Conservation (phyloP, 2,329 filamentous ascomycete species). For the Phaeosphaeriaceae sp. region DNA sequence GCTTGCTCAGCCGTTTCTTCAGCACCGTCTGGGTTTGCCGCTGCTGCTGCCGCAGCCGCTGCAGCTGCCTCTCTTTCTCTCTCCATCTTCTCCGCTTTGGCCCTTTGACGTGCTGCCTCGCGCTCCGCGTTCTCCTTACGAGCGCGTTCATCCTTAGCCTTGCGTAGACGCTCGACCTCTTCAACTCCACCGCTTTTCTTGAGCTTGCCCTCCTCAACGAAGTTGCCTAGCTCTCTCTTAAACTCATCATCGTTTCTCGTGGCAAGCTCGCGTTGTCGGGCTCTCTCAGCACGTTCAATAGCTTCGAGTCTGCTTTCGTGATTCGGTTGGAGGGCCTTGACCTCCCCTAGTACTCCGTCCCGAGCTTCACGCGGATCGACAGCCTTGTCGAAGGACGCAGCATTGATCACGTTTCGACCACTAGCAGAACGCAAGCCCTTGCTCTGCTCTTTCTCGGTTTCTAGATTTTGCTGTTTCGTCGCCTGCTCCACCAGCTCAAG, state of each 20-base stretch:
- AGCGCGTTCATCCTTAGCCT: constrained; percentile 85
- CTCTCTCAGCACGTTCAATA: constrained; percentile 94
- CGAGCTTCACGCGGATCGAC: constrained; percentile 82
- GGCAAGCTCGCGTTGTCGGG: constrained; percentile 86
- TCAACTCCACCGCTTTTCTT: constrained; percentile 97
- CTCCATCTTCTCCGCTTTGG: constrained; percentile 54
- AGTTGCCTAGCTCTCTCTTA: constrained; percentile 81
- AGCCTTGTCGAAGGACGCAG: constrained; percentile 53
- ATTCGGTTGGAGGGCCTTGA: constrained; percentile 90
- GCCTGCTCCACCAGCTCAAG: constrained; percentile 96
- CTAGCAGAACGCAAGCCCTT: constrained; percentile 60
- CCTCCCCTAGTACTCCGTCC: constrained; percentile 89
- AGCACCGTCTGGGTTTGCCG: constrained; percentile 25
- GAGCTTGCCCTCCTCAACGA: constrained; percentile 87
- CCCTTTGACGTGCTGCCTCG: constrained; percentile 55
- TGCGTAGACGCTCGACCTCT: constrained; percentile 85
- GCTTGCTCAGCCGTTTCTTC: constrained; percentile 18
- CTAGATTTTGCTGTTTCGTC: constrained; percentile 92
- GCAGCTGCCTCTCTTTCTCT: constrained; percentile 40
- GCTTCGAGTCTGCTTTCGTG: constrained; percentile 92
- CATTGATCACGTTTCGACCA: constrained; percentile 42
- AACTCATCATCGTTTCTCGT: constrained; percentile 76
- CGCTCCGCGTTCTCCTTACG: constrained; percentile 74
- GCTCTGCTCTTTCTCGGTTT: constrained; percentile 66
- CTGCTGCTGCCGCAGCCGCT: constrained; percentile 32